A percentile compares a stretch with the other conserved stretches of the same genome.
Conservation (phyloP, 1,139 yeast genomes). For the Geotrichum aggregatum region DNA sequence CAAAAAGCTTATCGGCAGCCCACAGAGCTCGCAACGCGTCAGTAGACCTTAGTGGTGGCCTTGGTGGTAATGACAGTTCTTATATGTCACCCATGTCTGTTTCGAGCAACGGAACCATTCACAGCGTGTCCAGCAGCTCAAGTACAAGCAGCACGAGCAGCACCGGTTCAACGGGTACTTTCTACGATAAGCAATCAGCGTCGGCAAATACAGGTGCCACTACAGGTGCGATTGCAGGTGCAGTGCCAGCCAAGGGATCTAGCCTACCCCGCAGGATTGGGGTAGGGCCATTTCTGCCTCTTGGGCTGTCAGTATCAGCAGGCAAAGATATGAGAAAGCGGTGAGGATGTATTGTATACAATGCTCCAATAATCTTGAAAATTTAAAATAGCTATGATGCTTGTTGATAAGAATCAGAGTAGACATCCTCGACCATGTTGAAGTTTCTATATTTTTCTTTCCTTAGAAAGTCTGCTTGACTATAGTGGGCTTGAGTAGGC, state of each 20-base stretch:
- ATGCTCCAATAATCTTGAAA: too few relatives aligned
- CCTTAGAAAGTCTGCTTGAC: too few relatives aligned
- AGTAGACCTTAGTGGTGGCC: not conserved
- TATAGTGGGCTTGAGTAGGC: too few relatives aligned
- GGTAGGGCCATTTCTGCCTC: constrained; percentile 9
- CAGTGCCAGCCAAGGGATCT: not conserved
- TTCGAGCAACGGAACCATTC: constrained; percentile 4
- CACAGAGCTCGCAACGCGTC: not conserved
- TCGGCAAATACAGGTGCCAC: too few relatives aligned
- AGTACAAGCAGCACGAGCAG: not conserved
- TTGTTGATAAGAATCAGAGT: too few relatives aligned
- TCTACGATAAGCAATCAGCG: not conserved
- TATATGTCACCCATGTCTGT: constrained; percentile 7
- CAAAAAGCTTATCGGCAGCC: too few relatives aligned
- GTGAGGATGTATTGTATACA: too few relatives aligned
- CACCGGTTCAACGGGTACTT: not conserved
- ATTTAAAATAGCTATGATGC: too few relatives aligned
- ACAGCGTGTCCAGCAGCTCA: constrained; percentile 2
- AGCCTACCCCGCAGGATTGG: constrained; percentile 7
- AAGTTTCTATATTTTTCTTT: too few relatives aligned
- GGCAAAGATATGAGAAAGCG: too few relatives aligned
- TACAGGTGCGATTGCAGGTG: too few relatives aligned
- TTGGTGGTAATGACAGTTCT: not conserved
- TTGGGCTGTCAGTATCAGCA: not conserved
- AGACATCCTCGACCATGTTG: too few relatives aligned